phyloP scores from a whole-genome alignment of 306 rosid genomes.

The Inga laurina region DNA sequence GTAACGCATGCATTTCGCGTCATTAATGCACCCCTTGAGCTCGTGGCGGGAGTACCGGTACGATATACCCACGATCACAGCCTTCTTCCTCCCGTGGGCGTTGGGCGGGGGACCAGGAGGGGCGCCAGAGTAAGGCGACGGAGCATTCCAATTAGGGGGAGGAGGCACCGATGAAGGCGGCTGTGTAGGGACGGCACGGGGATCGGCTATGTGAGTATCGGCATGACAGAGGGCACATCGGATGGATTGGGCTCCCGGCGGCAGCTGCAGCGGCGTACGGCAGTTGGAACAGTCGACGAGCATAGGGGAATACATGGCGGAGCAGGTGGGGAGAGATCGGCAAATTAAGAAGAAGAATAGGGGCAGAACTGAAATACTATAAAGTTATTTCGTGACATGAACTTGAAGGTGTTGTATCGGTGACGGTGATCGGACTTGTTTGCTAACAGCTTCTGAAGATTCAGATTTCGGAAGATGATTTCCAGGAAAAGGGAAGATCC shows the following conservation, averaged over 20 bases:
- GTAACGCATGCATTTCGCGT: conserved; percentile 87
- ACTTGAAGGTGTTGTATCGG: neutral
- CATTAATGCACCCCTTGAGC: conserved; percentile 93
- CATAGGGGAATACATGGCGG: conserved; percentile 46
- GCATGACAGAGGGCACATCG: conserved; percentile 87
- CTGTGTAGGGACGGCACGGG: conserved; percentile 55
- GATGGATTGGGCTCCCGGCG: conserved; percentile 74
- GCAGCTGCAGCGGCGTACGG: conserved; percentile 75
- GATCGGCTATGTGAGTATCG: conserved; percentile 71
- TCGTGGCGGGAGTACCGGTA: conserved; percentile 79
- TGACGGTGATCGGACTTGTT: too few species aligned
- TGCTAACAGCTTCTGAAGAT: neutral
- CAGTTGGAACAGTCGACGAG: conserved; percentile 83
- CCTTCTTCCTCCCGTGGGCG: conserved; percentile 85
- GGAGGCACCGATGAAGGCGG: conserved; percentile 38
- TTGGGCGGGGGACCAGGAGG: conserved; percentile 67
- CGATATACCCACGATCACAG: conserved; percentile 87
- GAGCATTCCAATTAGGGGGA: conserved; percentile 29
- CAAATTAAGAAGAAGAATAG: conserved; percentile 8
- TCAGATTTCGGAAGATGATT: neutral
- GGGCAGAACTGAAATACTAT: conserved; percentile 2
- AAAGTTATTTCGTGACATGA: neutral
- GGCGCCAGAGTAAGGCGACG: conserved; percentile 63
- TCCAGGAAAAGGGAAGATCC: neutral
- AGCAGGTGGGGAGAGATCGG: neutral